These are phyloP conservation scores for Podospora conica DNA, from an alignment of 495 filamentous ascomycete species.

Conservation along the genomic window DNA sequence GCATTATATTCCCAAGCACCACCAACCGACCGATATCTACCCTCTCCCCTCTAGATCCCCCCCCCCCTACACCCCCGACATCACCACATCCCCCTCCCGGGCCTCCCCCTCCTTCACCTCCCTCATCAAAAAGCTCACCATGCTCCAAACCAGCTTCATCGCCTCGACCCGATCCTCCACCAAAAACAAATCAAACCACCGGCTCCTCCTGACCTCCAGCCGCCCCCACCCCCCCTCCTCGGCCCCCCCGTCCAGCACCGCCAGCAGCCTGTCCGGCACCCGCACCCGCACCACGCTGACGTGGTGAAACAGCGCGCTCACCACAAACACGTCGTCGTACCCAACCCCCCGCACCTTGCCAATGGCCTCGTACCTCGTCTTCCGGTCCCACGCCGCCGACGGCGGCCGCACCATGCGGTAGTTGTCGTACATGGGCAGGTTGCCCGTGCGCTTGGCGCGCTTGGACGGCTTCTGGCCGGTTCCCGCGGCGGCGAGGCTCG, in stretches of 20 bases:
- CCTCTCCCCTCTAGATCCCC: constrained; percentile 30
- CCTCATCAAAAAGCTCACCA: constrained; percentile 68
- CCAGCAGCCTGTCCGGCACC: constrained; percentile 61
- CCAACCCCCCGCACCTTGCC: constrained; percentile 47
- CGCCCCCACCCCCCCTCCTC: constrained; percentile 44
- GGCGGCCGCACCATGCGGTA: constrained; percentile 59
- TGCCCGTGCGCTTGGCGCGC: constrained; percentile 41
- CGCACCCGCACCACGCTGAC: constrained; percentile 67
- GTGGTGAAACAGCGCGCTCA: constrained; percentile 80
- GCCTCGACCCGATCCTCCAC: constrained; percentile 61
- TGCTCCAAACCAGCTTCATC: constrained; percentile 66
- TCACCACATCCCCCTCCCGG: no score
- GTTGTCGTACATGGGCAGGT: constrained; percentile 47
- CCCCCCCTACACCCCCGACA: constrained; percentile 7
- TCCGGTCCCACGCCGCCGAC: constrained; percentile 67
- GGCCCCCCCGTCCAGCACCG: constrained; percentile 37
- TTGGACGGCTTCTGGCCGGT: constrained; percentile 40
- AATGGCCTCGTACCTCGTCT: constrained; percentile 64
- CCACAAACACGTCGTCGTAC: constrained; percentile 68
- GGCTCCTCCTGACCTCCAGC: constrained; percentile 59
- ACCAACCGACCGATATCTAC: no score
- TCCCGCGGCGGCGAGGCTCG: not conserved
- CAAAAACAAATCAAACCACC: constrained; percentile 74
- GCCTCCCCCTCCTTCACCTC: constrained; percentile 25
- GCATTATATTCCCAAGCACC: no score